Evolutionary conservation across 805 yeast species (phyloP), one percentile per base, ranked within the genome.

Genomic region (Lachancea kluyveri): DNA sequence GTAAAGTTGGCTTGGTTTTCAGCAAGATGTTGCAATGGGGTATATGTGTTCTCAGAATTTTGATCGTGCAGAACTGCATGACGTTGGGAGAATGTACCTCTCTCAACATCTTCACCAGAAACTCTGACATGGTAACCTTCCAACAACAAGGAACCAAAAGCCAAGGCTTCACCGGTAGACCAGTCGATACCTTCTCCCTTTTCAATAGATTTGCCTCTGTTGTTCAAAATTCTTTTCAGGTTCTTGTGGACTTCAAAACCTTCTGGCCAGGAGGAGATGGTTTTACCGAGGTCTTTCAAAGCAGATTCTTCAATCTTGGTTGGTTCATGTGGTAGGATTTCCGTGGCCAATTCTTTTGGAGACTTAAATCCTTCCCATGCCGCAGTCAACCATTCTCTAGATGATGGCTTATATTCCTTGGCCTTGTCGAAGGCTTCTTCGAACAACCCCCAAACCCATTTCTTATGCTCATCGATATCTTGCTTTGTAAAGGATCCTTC

Each of bases 1-100:
- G 72, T 80, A 50, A 88, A 88, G 39, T 77, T 82, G 53, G 85
- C 94, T 65, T 87, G 96, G 46, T 76, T 74, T 48, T 78, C 83
- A 46, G 76, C 67, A 47, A 90, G 67, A 57, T 83, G 71, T 63
- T 82, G 74, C 60, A 92, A 74, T 52, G 98, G 97, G 38, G 86
- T 79, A 67, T 82, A 78, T 17, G 84, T 77, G 28, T 67, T 65
- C 64, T 88, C 96, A 29, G 83, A 78, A 34, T 76, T 68, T 69
- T 92, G 99, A 64, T 92, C 98, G 62, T 92, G 98, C 61, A 92
- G 71, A 28, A 92, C 96, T 37, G 97, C 90, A 59, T 92, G 99
- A 69, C 99, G 90, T 71, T 92, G 99, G 34, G 98, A 92, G 75
- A 92, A 90, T 24, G 99, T 92, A 72, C 99, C 99, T 77, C 99